These are phyloP conservation scores for Auxenochlorella protothecoides DNA, from an alignment of 139 green algal genomes.

Conservation along the genomic window DNA sequence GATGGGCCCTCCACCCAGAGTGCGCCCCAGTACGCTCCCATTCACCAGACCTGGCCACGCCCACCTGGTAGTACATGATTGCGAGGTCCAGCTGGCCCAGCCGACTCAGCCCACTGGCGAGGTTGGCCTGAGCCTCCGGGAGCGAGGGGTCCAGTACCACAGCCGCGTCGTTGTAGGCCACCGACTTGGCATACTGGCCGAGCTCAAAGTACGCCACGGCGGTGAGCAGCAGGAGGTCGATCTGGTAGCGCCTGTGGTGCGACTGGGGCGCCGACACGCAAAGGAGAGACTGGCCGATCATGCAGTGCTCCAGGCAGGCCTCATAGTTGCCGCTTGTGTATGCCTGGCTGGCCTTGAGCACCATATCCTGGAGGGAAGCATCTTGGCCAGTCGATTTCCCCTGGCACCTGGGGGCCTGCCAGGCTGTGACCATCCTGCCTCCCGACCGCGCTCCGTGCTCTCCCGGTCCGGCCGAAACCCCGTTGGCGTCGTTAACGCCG, in stretches of 20 bases:
- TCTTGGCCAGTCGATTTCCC: not conserved
- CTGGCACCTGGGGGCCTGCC: no score
- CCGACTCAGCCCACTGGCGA: constrained; percentile 70
- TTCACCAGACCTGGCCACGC: not conserved
- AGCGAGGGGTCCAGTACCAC: constrained; percentile 48
- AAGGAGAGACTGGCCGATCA: not conserved
- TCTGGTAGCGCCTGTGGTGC: constrained; percentile 21
- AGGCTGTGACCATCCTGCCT: no score
- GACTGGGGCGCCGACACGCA: constrained; percentile 9
- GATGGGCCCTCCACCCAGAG: no score
- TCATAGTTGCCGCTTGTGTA: not conserved
- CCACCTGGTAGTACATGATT: constrained; percentile 66
- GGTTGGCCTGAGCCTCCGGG: constrained; percentile 48
- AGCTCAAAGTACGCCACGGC: constrained; percentile 76
- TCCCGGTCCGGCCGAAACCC: no score
- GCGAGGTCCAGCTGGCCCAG: constrained; percentile 66
- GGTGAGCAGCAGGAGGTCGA: constrained; percentile 71
- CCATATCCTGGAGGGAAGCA: not conserved
- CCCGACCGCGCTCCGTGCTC: no score
- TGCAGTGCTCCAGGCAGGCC: no score
- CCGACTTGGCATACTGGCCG: constrained; percentile 46
- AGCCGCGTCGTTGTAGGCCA: constrained; percentile 57
- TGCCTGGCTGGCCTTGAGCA: not conserved
- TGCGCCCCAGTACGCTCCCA: no score
- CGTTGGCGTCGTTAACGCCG: no score